Conservation (phyloP, 2,329 filamentous ascomycete genomes). For the Diaporthe sp. region DNA sequence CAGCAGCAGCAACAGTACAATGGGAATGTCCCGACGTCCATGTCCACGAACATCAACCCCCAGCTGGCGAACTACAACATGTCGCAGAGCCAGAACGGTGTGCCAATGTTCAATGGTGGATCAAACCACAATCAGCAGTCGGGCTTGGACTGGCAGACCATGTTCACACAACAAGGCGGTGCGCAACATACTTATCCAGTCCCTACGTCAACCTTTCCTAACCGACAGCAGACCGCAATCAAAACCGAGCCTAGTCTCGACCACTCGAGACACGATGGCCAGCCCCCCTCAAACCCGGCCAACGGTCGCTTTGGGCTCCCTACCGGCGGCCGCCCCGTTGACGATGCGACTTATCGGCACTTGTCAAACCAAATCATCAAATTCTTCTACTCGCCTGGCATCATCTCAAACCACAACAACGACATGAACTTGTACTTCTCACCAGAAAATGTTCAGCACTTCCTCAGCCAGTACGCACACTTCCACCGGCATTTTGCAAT, state of each 20-base stretch:
- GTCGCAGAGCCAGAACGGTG: slow-evolving; percentile 73
- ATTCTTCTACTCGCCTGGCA: slow-evolving; percentile 69
- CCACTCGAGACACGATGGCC: slow-evolving; percentile 62
- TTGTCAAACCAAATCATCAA: slow-evolving; percentile 69
- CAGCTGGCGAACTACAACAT: slow-evolving; percentile 76
- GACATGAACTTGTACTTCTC: slow-evolving; percentile 73
- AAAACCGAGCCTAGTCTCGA: slow-evolving; percentile 75
- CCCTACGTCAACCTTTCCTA: slow-evolving; percentile 72
- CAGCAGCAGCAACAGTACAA: slow-evolving; percentile 70
- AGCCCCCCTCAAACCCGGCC: slow-evolving; percentile 59
- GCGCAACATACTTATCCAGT: slow-evolving; percentile 70
- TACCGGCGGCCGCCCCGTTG: slow-evolving; percentile 62
- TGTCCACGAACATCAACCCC: slow-evolving; percentile 73
- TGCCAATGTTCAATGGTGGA: slow-evolving; percentile 71
- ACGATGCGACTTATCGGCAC: slow-evolving; percentile 65
- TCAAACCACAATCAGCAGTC: slow-evolving; percentile 73
- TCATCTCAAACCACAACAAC: slow-evolving; percentile 64
- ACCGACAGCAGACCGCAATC: slow-evolving; percentile 77
- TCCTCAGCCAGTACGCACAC: slow-evolving; percentile 78
- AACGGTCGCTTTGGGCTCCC: slow-evolving; percentile 60
- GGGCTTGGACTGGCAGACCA: slow-evolving; percentile 81
- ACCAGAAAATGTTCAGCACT: slow-evolving; percentile 77
- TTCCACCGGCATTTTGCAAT: slow-evolving; percentile 82
- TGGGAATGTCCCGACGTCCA: slow-evolving; percentile 70
- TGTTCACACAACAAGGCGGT: slow-evolving; percentile 76